These are phyloP conservation scores for Lanmaoa pseudosensibilis DNA, from an alignment of 768 basidiomycete genomes.

Conservation along the genomic window DNA sequence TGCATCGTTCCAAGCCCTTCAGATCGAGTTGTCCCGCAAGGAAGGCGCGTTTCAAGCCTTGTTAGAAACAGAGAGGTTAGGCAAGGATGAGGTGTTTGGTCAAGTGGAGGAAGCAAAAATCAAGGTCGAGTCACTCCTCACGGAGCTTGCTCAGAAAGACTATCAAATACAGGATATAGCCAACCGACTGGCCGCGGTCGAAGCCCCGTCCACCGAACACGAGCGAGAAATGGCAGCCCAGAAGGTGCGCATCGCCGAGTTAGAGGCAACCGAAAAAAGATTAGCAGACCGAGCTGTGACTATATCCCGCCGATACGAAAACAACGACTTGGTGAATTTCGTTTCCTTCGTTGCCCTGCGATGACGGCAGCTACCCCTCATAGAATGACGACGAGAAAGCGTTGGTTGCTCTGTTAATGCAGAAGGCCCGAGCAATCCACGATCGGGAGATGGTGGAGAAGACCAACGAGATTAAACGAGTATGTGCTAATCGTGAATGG, in stretches of 20 bases:
- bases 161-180: slow-evolving; percentile 20
- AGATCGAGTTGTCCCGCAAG: slow-evolving; percentile 25
- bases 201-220: slow-evolving; percentile 24
- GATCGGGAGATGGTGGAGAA: slow-evolving; percentile 55
- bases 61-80: slow-evolving; percentile 25
- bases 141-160: slow-evolving; percentile 24
- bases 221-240: slow-evolving; percentile 29
- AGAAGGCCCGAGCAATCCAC: slow-evolving; percentile 45
- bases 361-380: slow-evolving; percentile 14
- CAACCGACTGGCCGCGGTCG: slow-evolving; percentile 23
- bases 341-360: slow-evolving; percentile 2
- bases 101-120: slow-evolving; percentile 21
- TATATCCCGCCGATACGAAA: slow-evolving; percentile 42
- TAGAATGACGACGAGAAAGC: slow-evolving; percentile 52
- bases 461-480: slow-evolving; percentile 56
- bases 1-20: slow-evolving; percentile 16
- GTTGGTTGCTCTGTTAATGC: slow-evolving; percentile 47
- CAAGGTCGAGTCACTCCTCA: slow-evolving; percentile 21
- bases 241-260: slow-evolving; percentile 23
- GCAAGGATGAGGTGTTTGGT: slow-evolving; percentile 19
- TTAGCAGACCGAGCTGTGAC: slow-evolving; percentile 26
- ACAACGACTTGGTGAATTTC: slow-evolving; percentile 46
- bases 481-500: slow-evolving; percentile 27
- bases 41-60: slow-evolving; percentile 25
- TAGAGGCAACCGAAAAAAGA: slow-evolving; percentile 32